phyloP scores from a whole-genome alignment of 1,139 yeast genomes.

The Yamadazyma siamensis region DNA sequence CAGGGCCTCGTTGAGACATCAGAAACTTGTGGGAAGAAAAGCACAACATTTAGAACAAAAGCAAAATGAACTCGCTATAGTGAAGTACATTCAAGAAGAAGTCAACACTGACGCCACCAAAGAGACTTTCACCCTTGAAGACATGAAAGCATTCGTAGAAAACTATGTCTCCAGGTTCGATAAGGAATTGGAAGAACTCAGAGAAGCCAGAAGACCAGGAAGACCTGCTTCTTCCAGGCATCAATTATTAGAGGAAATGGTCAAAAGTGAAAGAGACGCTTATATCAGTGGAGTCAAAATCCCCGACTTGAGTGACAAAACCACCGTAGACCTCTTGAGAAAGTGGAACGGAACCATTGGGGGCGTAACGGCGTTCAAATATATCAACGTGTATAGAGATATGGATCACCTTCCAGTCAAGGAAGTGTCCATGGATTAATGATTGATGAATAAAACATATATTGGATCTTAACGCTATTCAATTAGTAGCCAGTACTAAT shows the following conservation, averaged over 20 bases:
- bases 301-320: constrained; percentile 66
- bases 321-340: constrained; percentile 57
- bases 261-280: constrained; percentile 57
- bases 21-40: constrained; percentile 60
- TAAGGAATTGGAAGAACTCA: constrained; percentile 62
- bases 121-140: constrained; percentile 48
- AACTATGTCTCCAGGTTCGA: constrained; percentile 67
- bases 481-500: neutral
- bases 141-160: constrained; percentile 58
- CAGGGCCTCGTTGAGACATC: constrained; percentile 82
- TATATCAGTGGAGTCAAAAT: constrained; percentile 67
- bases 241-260: constrained; percentile 58
- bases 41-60: constrained; percentile 54
- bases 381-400: constrained; percentile 31
- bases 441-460: neutral
- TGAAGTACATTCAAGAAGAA: constrained; percentile 64
- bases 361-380: constrained; percentile 64
- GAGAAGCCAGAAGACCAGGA: constrained; percentile 71
- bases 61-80: constrained; percentile 53
- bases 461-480: neutral
- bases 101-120: constrained; percentile 43
- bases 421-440: constrained; percentile 17
- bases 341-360: constrained; percentile 84
- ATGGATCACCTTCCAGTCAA: constrained; percentile 26
- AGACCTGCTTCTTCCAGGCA: constrained; percentile 78